Evolutionary conservation across 2,329 filamentous ascomycete genomes (phyloP).

Genomic region (Trichoderma guizhouense): DNA sequence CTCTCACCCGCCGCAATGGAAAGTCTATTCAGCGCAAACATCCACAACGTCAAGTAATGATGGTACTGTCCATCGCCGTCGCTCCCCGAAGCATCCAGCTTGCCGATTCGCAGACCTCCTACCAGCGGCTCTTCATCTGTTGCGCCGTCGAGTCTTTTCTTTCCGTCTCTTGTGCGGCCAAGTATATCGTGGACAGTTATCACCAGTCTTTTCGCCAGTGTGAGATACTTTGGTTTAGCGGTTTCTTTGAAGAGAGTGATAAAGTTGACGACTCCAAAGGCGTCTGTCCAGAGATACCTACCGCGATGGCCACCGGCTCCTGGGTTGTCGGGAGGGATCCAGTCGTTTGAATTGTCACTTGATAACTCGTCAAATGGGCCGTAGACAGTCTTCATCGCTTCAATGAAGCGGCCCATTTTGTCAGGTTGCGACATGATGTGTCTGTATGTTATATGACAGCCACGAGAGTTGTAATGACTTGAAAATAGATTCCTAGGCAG

Average conservation of each 20-base stretch:
- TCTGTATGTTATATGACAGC: not conserved
- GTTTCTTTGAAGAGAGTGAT: constrained; percentile 49
- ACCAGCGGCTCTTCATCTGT: constrained; percentile 48
- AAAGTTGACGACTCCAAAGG: constrained; percentile 58
- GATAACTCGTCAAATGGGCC: constrained; percentile 30
- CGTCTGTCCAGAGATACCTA: constrained; percentile 60
- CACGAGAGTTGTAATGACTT: not conserved
- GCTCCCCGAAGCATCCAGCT: constrained; percentile 43
- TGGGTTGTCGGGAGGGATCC: constrained; percentile 45
- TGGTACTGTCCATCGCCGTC: constrained; percentile 60
- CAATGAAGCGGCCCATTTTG: constrained; percentile 29
- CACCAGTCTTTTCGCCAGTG: constrained; percentile 47
- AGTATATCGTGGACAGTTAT: constrained; percentile 51
- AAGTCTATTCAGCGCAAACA: constrained; percentile 58
- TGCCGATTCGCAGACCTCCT: constrained; percentile 58
- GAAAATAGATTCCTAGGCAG: no score
- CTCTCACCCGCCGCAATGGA: constrained; percentile 44
- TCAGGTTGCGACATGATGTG: not conserved
- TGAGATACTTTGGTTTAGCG: constrained; percentile 40
- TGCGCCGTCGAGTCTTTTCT: constrained; percentile 46
- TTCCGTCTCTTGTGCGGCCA: constrained; percentile 49
- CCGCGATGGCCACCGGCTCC: constrained; percentile 53
- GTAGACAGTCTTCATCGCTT: constrained; percentile 39
- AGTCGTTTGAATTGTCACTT: constrained; percentile 30
- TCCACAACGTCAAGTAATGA: constrained; percentile 60